Conservation (phyloP, 352 stramenopile species). For the Thalassiosira delicatula region DNA sequence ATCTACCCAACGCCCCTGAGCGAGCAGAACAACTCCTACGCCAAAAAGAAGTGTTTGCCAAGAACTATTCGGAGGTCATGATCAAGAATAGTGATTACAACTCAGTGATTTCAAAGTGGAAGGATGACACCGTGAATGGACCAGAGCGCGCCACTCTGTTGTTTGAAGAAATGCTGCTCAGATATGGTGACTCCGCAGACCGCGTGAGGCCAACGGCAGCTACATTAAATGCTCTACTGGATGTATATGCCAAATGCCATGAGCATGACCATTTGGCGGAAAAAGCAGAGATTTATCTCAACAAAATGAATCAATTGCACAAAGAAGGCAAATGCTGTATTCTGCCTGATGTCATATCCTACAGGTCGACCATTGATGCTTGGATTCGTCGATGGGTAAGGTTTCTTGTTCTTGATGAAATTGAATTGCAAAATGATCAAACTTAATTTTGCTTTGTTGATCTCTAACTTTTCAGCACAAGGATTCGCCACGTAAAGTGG, state of each 20-base stretch:
- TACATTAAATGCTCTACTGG: constrained; percentile 52
- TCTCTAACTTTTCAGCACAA: too few species aligned
- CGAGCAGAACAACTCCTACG: constrained; percentile 41
- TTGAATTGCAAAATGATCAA: too few species aligned
- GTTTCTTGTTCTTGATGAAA: too few species aligned
- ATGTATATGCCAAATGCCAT: constrained; percentile 58
- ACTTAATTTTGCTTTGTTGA: too few species aligned
- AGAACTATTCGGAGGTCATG: constrained; percentile 17
- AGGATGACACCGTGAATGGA: constrained; percentile 31
- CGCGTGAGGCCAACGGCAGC: constrained; percentile 23
- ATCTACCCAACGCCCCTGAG: constrained; percentile 32
- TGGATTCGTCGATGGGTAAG: too few species aligned
- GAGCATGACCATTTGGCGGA: too few species aligned
- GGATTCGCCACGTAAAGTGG: constrained; percentile 32
- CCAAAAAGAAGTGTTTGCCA: constrained; percentile 47
- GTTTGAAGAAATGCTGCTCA: constrained; percentile 52
- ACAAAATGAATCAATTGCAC: too few species aligned
- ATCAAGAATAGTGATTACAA: constrained; percentile 46
- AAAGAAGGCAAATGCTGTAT: too few species aligned
- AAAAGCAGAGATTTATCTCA: too few species aligned
- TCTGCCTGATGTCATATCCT: too few species aligned
- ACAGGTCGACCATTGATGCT: too few species aligned
- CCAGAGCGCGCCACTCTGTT: constrained; percentile 42
- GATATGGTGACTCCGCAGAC: constrained; percentile 10
- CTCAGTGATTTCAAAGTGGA: constrained; percentile 51